Base-by-base conservation (phyloP, 2,329 filamentous ascomycete genomes). In the Aquanectria penicillioides region DNA sequence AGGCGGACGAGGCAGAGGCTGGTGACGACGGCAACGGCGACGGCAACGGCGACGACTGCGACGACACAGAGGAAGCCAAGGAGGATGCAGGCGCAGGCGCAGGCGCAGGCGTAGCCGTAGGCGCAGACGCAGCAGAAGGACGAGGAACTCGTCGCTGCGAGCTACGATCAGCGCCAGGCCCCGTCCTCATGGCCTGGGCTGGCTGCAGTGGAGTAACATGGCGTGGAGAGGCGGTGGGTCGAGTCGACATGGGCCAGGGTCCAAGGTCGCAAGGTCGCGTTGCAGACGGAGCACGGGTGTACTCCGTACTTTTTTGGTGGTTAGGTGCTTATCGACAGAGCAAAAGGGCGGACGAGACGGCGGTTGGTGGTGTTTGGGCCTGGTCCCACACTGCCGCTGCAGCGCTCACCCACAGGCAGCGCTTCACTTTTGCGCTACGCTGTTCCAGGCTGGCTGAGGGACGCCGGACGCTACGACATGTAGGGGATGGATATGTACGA, bases 201-300 rank as follows among this genome's bases (percentile, higher is more conserved):
- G 40, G n/a, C n/a, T n/a, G n/a, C 48, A 37, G 67, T 70, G 67
- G 67, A 69, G 67, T 58, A 68, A 61, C 65, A 69, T 69, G 62
- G 64, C 65, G 65, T 64, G 64, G 61, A 59, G 59, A 49, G 25
- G 54, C 29, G 64, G 47, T 69, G 67, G 67, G 65, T 44, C 66
- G 52, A 55, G 43, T 38, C 29, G 52, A 59, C 67, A 69, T 56
- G 67, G 67, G 28, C 33, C 20, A 23, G 43, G 51, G 48, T 33
- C 41, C 18, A 17, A 53, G 41, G 40, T 34, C 26, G 31, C 43
- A 25, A 48, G 34, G 41, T 41, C 12, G 43, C 18, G 12, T 36
- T 13, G 18, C 13, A 20, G 22, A 13, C 49, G 18, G 28, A 49
- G 43, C 29, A 44, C 36, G 29, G 31, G 31, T 33, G 33, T 40